phyloP scores from a whole-genome alignment of 805 yeast species.

The Candida coquimbonensis region DNA sequence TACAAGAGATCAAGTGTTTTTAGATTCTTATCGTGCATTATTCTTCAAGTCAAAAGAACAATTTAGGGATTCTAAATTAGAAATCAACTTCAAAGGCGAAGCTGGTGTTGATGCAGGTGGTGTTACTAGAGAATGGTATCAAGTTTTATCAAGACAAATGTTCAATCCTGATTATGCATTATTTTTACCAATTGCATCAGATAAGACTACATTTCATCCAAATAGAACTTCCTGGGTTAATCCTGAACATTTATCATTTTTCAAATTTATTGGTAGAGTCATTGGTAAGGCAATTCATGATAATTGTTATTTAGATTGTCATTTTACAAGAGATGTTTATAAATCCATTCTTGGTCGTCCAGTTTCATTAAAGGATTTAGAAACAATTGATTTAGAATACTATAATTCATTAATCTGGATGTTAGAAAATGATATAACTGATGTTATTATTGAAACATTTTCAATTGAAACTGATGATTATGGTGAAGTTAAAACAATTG shows the following conservation, averaged over 20 bases:
- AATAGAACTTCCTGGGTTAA: constrained; percentile 87
- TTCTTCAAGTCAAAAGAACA: constrained; percentile 74
- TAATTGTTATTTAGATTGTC: constrained; percentile 81
- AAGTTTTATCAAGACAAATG: constrained; percentile 88
- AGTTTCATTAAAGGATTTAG: constrained; percentile 89
- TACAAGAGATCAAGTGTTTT: constrained; percentile 83
- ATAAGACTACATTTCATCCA: constrained; percentile 91
- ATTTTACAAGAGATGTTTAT: constrained; percentile 91
- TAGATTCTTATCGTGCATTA: constrained; percentile 80
- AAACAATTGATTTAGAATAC: constrained; percentile 84
- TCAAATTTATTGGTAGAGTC: constrained; percentile 88
- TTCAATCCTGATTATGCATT: constrained; percentile 93
- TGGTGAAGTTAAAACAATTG: constrained; percentile 81
- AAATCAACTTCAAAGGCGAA: constrained; percentile 84
- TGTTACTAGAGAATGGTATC: constrained; percentile 95
- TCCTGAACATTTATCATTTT: constrained; percentile 88
- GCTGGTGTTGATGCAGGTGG: constrained; percentile 99
- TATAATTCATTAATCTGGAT: constrained; percentile 93
- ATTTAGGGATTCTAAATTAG: constrained; percentile 64
- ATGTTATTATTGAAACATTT: constrained; percentile 89
- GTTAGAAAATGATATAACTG: constrained; percentile 94
- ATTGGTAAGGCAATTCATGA: constrained; percentile 94
- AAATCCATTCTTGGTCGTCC: constrained; percentile 73
- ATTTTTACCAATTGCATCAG: constrained; percentile 86
- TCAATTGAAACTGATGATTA: constrained; percentile 90